Base-by-base conservation (phyloP, 2,329 filamentous ascomycete genomes). In the Aspergillus clavatus region DNA sequence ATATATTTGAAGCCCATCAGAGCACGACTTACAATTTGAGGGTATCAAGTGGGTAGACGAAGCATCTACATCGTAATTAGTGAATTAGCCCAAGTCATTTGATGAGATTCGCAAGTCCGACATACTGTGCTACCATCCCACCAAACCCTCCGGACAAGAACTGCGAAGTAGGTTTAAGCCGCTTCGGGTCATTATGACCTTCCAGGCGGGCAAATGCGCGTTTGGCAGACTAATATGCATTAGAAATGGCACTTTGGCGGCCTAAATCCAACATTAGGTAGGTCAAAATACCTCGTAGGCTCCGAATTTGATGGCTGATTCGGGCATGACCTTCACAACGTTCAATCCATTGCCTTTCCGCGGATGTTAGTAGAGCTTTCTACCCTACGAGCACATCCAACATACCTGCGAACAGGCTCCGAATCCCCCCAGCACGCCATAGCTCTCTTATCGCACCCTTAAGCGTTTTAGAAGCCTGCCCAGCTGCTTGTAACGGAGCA, bases 301-400 rank as follows among this genome's bases (percentile, higher is more conserved):
- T 48, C 93, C 93, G 66, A 98, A 98, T 69, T 96, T 95, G 64
- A 98, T 95, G 21, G 93, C 91, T 22, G 91, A 96, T 72, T 98
- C 93, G 0, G 93, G 93, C 89, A 97, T 95, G 49, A 98, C 93
- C 69, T 98, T 98, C 61, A 96, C 69, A 2, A 98, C 89, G 58
- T 98, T 98, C 56, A 98, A 75, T 3, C 93, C 93, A 61, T 98
- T 98, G 28, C 93, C 90, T 95, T 57, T 6, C 7, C 16, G n/a
- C n/a, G n/a, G 45, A 64, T 44, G 65, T 51, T 56, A 44, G 43
- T 29, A 50, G 38, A 11, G 27, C 26, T 19, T 38, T 1, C 6
- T 27, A 11, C 10, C 24, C 6, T 5, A 11, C 21, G 16, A 5
- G 16, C 38, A 28, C 38, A 31, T 21, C n/a, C 29, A 24, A 62